phyloP scores from a whole-genome alignment of 1,284 basidiomycete species.

The Prillingera fragicola region DNA sequence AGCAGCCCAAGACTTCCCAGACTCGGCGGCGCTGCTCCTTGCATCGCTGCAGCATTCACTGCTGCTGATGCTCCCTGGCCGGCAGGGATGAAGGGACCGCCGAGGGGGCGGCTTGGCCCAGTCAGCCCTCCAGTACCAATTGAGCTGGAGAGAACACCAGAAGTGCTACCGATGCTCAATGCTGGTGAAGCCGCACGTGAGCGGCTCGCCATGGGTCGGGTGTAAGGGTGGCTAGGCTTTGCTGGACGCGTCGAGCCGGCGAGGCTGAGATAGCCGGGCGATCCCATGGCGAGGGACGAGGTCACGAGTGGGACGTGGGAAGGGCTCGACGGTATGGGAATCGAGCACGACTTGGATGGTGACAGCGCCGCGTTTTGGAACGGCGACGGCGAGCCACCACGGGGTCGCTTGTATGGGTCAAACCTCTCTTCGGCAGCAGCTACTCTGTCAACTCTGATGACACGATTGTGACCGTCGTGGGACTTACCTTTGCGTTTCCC shows the following conservation, averaged over 20 bases:
- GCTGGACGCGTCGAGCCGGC: slow-evolving; percentile 8
- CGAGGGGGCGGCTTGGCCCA: slow-evolving; percentile 13
- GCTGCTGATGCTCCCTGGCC: slow-evolving; percentile 16
- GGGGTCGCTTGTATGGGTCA: slow-evolving; percentile 45
- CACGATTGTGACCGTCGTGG: not conserved
- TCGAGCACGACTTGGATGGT: slow-evolving; percentile 27
- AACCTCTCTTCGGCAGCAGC: slow-evolving; percentile 39
- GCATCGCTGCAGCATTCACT: slow-evolving; percentile 8
- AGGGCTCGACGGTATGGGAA: slow-evolving; percentile 40
- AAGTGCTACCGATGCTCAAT: slow-evolving; percentile 36
- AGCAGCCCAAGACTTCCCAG: slow-evolving; percentile 39
- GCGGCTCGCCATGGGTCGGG: slow-evolving; percentile 34
- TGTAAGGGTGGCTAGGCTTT: slow-evolving; percentile 28
- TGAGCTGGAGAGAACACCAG: slow-evolving; percentile 27
- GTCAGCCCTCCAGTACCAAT: slow-evolving; percentile 19
- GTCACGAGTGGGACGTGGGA: slow-evolving; percentile 27
- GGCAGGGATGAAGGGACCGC: slow-evolving; percentile 29
- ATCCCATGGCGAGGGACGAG: slow-evolving; percentile 18
- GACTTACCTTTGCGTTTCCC: slow-evolving; percentile 43
- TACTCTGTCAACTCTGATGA: slow-evolving; percentile 9
- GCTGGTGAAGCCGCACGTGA: slow-evolving; percentile 40
- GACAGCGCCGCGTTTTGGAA: slow-evolving; percentile 27
- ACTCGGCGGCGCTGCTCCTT: slow-evolving; percentile 16
- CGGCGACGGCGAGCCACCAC: slow-evolving; percentile 39
- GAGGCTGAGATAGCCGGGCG: slow-evolving; percentile 12